Percentiles rank a stretch among this genome's conserved stretches.
Conservation (phyloP, 202 grass and related monocot genomes). For the Dendrocalamus latiflorus region DNA sequence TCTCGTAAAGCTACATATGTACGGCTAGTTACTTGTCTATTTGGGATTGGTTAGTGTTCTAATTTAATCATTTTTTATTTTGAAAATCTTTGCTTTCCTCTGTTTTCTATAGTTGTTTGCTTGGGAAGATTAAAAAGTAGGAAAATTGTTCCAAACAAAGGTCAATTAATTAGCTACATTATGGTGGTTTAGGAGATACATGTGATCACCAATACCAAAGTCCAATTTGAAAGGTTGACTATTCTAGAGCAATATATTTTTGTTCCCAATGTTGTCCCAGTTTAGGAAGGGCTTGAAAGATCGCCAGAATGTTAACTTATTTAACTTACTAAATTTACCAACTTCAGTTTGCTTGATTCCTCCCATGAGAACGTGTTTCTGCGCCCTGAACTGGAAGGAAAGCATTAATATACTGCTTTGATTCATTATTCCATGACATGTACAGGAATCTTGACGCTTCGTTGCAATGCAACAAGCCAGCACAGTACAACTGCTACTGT, state of each 20-base stretch:
- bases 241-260: slow-evolving; percentile 25
- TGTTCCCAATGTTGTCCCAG: slow-evolving; percentile 26
- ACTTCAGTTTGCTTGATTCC: slow-evolving; percentile 40
- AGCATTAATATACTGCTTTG: slow-evolving; percentile 22
- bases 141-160: slow-evolving; percentile 20
- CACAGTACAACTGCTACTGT: not conserved
- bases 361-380: slow-evolving; percentile 23
- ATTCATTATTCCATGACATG: slow-evolving; percentile 60
- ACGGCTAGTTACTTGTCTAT: slow-evolving; percentile 32
- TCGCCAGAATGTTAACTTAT: slow-evolving; percentile 9
- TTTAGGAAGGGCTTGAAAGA: slow-evolving; percentile 40
- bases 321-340: slow-evolving; percentile 15
- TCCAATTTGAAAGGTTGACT: slow-evolving; percentile 28
- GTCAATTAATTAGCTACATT: slow-evolving; percentile 22
- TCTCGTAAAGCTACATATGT: slow-evolving; percentile 41
- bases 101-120: not conserved
- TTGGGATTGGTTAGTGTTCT: slow-evolving; percentile 38
- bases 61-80: slow-evolving; percentile 16
- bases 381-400: slow-evolving; percentile 36
- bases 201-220: slow-evolving; percentile 44
- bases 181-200: slow-evolving; percentile 36
- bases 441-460: slow-evolving; percentile 36
- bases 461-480: slow-evolving; percentile 30
- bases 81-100: slow-evolving; percentile 18
- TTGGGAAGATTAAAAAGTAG: slow-evolving; percentile 14